A percentile compares a stretch with the other conserved stretches of the same genome.
Evolutionary conservation across 441 rosid species (phyloP).

Genomic region (Populus tomentosa): DNA sequence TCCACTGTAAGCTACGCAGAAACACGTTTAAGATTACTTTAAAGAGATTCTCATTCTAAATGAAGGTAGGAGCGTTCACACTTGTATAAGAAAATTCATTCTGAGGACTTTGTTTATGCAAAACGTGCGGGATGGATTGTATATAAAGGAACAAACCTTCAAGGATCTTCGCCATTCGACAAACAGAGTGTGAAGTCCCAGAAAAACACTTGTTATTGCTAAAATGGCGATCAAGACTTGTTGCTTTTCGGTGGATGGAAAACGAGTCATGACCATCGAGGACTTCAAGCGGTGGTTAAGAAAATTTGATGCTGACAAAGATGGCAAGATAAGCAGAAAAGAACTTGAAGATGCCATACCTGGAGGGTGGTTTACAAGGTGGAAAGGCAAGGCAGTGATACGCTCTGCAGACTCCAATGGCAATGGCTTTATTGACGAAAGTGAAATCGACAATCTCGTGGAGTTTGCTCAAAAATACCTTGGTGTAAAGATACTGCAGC

Average conservation of each 20-base stretch:
- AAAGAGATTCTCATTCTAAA: no score
- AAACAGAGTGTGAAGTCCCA: no score
- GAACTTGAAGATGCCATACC: slow-evolving; percentile 24
- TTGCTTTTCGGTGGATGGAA: slow-evolving; percentile 4
- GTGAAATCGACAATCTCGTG: slow-evolving; percentile 24
- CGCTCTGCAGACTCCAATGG: slow-evolving; percentile 18
- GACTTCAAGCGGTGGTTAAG: slow-evolving; percentile 25
- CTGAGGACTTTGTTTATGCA: no score
- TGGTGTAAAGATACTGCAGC: neutral
- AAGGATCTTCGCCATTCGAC: no score
- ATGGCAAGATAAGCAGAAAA: slow-evolving; percentile 20
- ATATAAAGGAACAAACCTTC: no score
- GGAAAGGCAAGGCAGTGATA: slow-evolving; percentile 15
- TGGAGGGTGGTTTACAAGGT: slow-evolving; percentile 24
- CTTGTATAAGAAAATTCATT: no score
- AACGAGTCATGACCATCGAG: slow-evolving; percentile 17
- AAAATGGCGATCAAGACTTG: slow-evolving; percentile 17
- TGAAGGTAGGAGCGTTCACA: no score
- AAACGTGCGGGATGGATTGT: no score
- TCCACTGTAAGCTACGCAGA: no score
- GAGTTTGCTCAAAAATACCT: slow-evolving; percentile 23
- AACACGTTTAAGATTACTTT: no score
- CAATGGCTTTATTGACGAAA: slow-evolving; percentile 24
- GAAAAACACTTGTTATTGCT: neutral
- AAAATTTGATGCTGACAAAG: slow-evolving; percentile 17